These are phyloP conservation scores for Chlamydomonas sp. DNA, from an alignment of 139 green algal genomes.

Conservation along the genomic window DNA sequence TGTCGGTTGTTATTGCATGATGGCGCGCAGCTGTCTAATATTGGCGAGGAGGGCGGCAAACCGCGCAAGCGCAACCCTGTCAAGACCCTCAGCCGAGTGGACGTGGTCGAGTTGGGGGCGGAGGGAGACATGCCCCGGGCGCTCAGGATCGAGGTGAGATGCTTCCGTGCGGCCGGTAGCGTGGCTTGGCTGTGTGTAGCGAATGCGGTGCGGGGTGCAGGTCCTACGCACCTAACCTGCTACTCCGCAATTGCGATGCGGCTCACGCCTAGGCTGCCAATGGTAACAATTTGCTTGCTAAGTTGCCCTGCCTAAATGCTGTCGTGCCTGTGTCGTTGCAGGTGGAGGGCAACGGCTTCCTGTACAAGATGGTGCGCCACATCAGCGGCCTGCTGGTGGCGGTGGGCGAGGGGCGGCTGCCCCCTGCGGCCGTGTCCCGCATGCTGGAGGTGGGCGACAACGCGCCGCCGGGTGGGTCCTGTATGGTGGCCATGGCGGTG, in stretches of 20 bases:
- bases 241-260: too few relatives aligned
- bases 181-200: not conserved
- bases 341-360: conserved; percentile 79
- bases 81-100: conserved; percentile 66
- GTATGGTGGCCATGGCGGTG: too few relatives aligned
- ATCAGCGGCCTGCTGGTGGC: conserved; percentile 75
- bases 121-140: not conserved
- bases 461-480: conserved; percentile 29
- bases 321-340: conserved; percentile 33
- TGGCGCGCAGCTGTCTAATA: conserved; percentile 67
- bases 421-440: not conserved
- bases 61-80: conserved; percentile 55
- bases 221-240: not conserved
- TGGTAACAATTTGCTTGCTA: not conserved
- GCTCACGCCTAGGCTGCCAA: too few relatives aligned
- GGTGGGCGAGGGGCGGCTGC: conserved; percentile 50
- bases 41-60: conserved; percentile 8
- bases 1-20: not conserved
- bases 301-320: not conserved
- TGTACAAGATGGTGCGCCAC: conserved; percentile 88
- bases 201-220: not conserved
- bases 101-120: conserved; percentile 51
- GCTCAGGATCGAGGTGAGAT: conserved; percentile 26
- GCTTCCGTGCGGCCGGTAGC: not conserved
- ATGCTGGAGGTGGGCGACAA: conserved; percentile 44